Conservation (phyloP, 2,329 filamentous ascomycete species). For the Penicillium freii region DNA sequence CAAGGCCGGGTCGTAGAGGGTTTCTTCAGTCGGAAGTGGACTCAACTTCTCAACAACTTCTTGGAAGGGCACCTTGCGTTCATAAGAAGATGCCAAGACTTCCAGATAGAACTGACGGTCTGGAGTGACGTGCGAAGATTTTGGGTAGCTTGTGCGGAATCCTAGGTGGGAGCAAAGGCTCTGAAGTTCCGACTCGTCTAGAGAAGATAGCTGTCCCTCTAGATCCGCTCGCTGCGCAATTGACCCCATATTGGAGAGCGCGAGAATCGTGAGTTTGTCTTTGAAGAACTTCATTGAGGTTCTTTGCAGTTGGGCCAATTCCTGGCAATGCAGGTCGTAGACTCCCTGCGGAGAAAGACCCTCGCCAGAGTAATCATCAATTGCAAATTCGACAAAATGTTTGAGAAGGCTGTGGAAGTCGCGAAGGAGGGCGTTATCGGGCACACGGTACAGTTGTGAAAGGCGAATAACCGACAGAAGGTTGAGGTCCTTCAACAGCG, state of each 20-base stretch:
- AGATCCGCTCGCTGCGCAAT: slow-evolving; percentile 80
- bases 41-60: slow-evolving; percentile 69
- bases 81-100: slow-evolving; percentile 70
- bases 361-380: slow-evolving; percentile 84
- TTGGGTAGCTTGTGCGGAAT: slow-evolving; percentile 80
- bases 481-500: slow-evolving; percentile 81
- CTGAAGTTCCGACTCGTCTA: slow-evolving; percentile 72
- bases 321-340: slow-evolving; percentile 75
- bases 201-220: slow-evolving; percentile 66
- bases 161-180: slow-evolving; percentile 68
- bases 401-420: slow-evolving; percentile 77
- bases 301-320: slow-evolving; percentile 75
- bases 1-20: slow-evolving; percentile 75
- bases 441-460: slow-evolving; percentile 73
- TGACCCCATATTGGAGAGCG: slow-evolving; percentile 86
- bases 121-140: slow-evolving; percentile 65
- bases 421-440: slow-evolving; percentile 72
- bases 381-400: slow-evolving; percentile 84
- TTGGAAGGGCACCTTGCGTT: slow-evolving; percentile 77
- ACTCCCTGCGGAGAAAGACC: slow-evolving; percentile 71
- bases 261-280: slow-evolving; percentile 84
- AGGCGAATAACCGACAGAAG: slow-evolving; percentile 72
- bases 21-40: slow-evolving; percentile 77
- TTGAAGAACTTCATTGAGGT: slow-evolving; percentile 78
- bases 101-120: slow-evolving; percentile 56